Conservation (phyloP, 75 land plant species). For the Larix kaempferi region DNA sequence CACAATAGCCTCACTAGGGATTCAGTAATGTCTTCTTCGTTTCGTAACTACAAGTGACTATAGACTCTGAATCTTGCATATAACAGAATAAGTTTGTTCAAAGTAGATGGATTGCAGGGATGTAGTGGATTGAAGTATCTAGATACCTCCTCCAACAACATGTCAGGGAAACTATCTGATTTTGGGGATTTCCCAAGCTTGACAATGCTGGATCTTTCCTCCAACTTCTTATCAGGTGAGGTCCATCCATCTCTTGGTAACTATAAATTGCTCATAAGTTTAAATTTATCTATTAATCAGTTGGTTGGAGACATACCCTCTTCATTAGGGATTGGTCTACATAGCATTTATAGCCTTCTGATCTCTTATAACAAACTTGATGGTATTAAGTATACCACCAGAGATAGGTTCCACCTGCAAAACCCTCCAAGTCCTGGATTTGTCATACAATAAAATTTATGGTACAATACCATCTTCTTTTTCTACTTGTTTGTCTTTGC, state of each 20-base stretch:
- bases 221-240: constrained; percentile 15
- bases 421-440: constrained; percentile 16
- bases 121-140: constrained; percentile 7
- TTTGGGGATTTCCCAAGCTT: constrained; percentile 5
- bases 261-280: constrained; percentile 10
- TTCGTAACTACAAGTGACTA: background rate
- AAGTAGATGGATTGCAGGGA: background rate
- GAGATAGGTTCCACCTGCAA: constrained; percentile 22
- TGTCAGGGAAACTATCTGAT: constrained; percentile 20
- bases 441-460: constrained; percentile 17
- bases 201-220: constrained; percentile 10
- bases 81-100: constrained; percentile 9
- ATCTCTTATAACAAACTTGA: constrained; percentile 25
- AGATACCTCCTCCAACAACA: constrained; percentile 28
- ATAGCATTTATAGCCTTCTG: constrained; percentile 12
- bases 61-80: constrained; percentile 6
- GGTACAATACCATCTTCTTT: constrained; percentile 23
- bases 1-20: constrained; percentile 1
- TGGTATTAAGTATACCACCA: constrained; percentile 26
- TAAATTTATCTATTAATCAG: constrained; percentile 13
- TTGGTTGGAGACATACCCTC: constrained; percentile 13
- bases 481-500: constrained; percentile 10
- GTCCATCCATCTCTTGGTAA: constrained; percentile 15
- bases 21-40: background rate
- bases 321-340: constrained; percentile 20